Evolutionary conservation across 2,329 filamentous ascomycete genomes (phyloP).

Genomic region (Colletotrichum neosansevieriae): DNA sequence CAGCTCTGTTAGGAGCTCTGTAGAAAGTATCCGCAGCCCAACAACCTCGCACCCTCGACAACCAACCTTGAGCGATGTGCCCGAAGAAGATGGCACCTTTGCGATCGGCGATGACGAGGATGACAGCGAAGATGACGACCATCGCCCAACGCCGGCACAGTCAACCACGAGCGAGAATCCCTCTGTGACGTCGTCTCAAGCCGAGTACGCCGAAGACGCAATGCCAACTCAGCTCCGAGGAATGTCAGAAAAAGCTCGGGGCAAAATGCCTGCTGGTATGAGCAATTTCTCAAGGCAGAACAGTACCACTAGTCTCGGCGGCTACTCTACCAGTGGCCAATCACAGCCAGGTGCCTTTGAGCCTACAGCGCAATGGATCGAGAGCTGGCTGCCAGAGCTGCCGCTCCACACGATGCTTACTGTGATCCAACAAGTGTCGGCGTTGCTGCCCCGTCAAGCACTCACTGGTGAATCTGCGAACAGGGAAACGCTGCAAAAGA

Average conservation of each 20-base stretch:
- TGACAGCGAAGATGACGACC: conserved; percentile 62
- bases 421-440: conserved; percentile 75
- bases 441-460: conserved; percentile 66
- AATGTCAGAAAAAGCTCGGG: conserved; percentile 97
- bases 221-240: conserved; percentile 86
- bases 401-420: conserved; percentile 89
- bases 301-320: conserved; percentile 83
- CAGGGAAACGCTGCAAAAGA: conserved; percentile 63
- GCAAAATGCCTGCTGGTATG: conserved; percentile 90
- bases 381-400: conserved; percentile 92
- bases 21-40: conserved; percentile 76
- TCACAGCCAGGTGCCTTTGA: conserved; percentile 75
- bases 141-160: conserved; percentile 68
- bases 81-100: conserved; percentile 80
- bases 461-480: conserved; percentile 56
- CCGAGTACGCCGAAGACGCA: conserved; percentile 77
- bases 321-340: conserved; percentile 69
- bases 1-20: conserved; percentile 69
- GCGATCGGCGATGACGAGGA: conserved; percentile 90
- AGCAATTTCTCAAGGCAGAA: conserved; percentile 91
- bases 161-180: conserved; percentile 74
- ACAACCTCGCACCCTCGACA: conserved; percentile 64
- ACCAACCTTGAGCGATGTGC: conserved; percentile 73
- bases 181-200: conserved; percentile 76
- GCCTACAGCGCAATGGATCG: conserved; percentile 87